These are phyloP conservation scores for Dissophora ornata DNA, from an alignment of 192 early-diverging fungal species.

Conservation along the genomic window DNA sequence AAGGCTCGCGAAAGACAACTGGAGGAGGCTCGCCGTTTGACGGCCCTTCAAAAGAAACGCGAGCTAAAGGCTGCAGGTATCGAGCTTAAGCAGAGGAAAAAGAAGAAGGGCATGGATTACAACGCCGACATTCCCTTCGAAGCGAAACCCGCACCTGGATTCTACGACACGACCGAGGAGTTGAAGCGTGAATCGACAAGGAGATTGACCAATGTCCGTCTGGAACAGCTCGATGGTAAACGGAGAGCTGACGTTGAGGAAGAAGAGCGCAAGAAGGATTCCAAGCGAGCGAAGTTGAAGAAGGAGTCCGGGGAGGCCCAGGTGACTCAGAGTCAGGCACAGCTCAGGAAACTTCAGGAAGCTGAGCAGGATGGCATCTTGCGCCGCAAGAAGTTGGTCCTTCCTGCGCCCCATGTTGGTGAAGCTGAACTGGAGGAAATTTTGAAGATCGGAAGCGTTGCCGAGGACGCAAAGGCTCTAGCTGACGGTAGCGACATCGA, in stretches of 20 bases:
- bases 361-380: conserved; percentile 70
- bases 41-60: conserved; percentile 90
- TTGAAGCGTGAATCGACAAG: conserved; percentile 71
- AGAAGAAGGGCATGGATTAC: conserved; percentile 88
- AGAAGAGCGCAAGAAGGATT: conserved; percentile 81
- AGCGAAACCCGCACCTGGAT: conserved; percentile 86
- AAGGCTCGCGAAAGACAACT: conserved; percentile 98
- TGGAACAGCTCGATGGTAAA: conserved; percentile 90
- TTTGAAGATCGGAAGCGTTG: conserved; percentile 76
- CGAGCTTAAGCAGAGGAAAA: conserved; percentile 78
- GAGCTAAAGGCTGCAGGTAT: conserved; percentile 99
- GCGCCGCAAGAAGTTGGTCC: conserved; percentile 79
- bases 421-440: conserved; percentile 89
- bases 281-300: conserved; percentile 75
- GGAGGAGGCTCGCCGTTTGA: conserved; percentile 92
- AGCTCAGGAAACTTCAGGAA: conserved; percentile 70
- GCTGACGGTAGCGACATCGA: conserved; percentile 67
- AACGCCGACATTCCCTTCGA: conserved; percentile 98
- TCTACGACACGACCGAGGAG: conserved; percentile 94
- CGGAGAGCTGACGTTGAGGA: conserved; percentile 86
- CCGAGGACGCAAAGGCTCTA: conserved; percentile 77
- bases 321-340: conserved; percentile 49
- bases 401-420: conserved; percentile 93
- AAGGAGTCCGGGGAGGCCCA: conserved; percentile 61
- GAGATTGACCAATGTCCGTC: conserved; percentile 74